These are phyloP conservation scores for Kwoniella shivajii DNA, from an alignment of 1,284 basidiomycete species.

Conservation along the genomic window DNA sequence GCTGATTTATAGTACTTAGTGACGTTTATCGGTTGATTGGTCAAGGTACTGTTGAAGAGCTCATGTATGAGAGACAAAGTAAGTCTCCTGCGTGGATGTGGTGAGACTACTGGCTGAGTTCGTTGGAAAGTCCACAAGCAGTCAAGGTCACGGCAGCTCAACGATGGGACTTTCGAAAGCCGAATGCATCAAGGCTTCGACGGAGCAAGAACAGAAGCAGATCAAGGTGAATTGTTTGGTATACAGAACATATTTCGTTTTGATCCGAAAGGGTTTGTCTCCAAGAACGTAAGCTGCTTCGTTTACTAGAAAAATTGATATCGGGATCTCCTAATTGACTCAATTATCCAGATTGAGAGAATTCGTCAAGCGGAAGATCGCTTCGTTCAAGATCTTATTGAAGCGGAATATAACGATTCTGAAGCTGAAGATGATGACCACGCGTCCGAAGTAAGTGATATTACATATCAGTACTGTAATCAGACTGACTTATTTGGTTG, in stretches of 20 bases:
- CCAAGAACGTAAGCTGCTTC: slow-evolving; percentile 29
- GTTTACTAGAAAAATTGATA: not conserved
- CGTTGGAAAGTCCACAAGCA: slow-evolving; percentile 45
- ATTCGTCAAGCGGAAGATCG: slow-evolving; percentile 36
- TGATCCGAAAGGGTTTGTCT: slow-evolving; percentile 44
- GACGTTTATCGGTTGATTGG: slow-evolving; percentile 60
- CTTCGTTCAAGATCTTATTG: slow-evolving; percentile 19
- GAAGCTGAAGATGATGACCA: slow-evolving; percentile 25
- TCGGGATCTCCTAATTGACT: not conserved
- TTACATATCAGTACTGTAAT: not conserved
- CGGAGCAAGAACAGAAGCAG: slow-evolving; percentile 27
- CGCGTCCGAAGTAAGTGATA: slow-evolving; percentile 22
- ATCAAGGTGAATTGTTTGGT: slow-evolving; percentile 51
- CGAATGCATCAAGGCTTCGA: slow-evolving; percentile 48
- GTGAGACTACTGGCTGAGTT: not conserved
- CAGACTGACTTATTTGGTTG: not conserved
- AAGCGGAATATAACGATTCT: slow-evolving; percentile 13
- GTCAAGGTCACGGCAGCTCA: slow-evolving; percentile 44
- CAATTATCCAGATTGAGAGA: slow-evolving; percentile 42
- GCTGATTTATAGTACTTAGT: slow-evolving; percentile 15
- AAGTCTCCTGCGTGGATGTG: slow-evolving; percentile 4
- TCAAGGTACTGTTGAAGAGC: slow-evolving; percentile 58
- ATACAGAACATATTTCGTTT: slow-evolving; percentile 52
- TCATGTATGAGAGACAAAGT: slow-evolving; percentile 56
- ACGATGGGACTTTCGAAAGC: slow-evolving; percentile 50